A percentile compares a stretch with the other conserved stretches of the same genome.
These are phyloP conservation scores for Phytophthora sojae DNA, from an alignment of 352 stramenopile species.

Conservation along the genomic window DNA sequence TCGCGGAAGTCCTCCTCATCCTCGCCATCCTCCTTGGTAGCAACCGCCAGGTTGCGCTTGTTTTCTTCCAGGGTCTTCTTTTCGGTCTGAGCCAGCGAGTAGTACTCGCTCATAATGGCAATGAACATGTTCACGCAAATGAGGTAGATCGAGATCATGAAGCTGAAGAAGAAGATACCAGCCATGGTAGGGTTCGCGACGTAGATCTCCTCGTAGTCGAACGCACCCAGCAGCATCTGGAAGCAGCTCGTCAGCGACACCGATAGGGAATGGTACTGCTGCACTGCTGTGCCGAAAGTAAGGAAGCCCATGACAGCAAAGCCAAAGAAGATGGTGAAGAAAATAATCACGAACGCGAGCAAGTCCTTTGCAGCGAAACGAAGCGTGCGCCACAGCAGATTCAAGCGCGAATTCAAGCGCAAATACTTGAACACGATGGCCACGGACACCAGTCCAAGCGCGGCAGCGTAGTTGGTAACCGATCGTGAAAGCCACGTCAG, in stretches of 20 bases:
- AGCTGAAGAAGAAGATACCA: slow-evolving; percentile 85
- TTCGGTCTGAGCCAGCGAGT: slow-evolving; percentile 73
- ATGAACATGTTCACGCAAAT: slow-evolving; percentile 90
- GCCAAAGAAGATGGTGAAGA: slow-evolving; percentile 84
- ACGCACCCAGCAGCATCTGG: slow-evolving; percentile 84
- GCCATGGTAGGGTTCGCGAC: slow-evolving; percentile 74
- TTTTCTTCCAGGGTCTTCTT: slow-evolving; percentile 72
- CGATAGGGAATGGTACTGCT: slow-evolving; percentile 76
- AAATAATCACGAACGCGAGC: slow-evolving; percentile 81
- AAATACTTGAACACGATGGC: slow-evolving; percentile 89
- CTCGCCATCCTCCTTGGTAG: slow-evolving; percentile 22
- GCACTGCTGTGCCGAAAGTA: slow-evolving; percentile 69
- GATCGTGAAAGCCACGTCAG: slow-evolving; percentile 57
- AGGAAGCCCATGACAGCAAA: slow-evolving; percentile 85
- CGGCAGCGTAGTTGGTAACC: slow-evolving; percentile 67
- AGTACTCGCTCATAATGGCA: slow-evolving; percentile 88
- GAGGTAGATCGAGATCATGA: slow-evolving; percentile 84
- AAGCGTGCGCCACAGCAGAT: slow-evolving; percentile 82
- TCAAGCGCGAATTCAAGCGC: slow-evolving; percentile 75
- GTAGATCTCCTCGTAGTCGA: slow-evolving; percentile 81
- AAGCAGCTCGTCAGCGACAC: slow-evolving; percentile 80
- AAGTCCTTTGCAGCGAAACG: slow-evolving; percentile 79
- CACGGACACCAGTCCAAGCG: slow-evolving; percentile 69
- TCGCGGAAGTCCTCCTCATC: slow-evolving; percentile 59
- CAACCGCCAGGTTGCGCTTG: slow-evolving; percentile 44